Evolutionary conservation across 805 yeast genomes (phyloP), one percentile per base, ranked within the genome.

Genomic region (Dipodascus albidus): DNA sequence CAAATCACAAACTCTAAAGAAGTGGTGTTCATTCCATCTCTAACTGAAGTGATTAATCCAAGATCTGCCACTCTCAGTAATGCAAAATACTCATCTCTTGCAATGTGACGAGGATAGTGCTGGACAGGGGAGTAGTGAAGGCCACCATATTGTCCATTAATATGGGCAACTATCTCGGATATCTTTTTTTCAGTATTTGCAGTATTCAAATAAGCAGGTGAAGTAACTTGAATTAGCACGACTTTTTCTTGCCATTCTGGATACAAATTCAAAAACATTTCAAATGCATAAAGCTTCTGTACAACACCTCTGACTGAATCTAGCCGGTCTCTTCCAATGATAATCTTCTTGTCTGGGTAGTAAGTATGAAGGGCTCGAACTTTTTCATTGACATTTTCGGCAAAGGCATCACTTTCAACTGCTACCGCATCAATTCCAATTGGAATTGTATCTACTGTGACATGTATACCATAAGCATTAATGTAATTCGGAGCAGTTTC

Each of bases 21-120:
- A 1, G 98, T 93, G 2, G 97, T 88, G 70, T 89, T 91, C 85
- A 91, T 89, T 54, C 97, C 97, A 67, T 93, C 99, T 65, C 99
- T 80, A 24, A 91, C 83, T 1, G 95, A 83, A 0, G 97, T 88
- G 58, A 89, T 86, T 53, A 93, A 70, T 24, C 96, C 90, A 59
- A 93, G 71, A 64, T 93, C 97, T 0, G 98, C 98, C 15, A 81
- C 90, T 57, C 96, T 76, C 53, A 93, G 71, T 50, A 93, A 71
- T 0, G 98, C 96, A 55, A 85, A 74, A 67, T 93, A 93, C 67
- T 91, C 98, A 54, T 85, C 93, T 59, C 84, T 82, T 35, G 83
- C 87, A 57, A 93, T 80, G 61, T 95, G 79, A 80, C 87, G 85
- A 63, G 90, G 95, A 70, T 87, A 93, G 67, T 91, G 96, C 61